Percentiles rank a stretch among this genome's conserved stretches.
Evolutionary conservation across 2,329 filamentous ascomycete genomes (phyloP).

Genomic region (Rutstroemia sydowiana): DNA sequence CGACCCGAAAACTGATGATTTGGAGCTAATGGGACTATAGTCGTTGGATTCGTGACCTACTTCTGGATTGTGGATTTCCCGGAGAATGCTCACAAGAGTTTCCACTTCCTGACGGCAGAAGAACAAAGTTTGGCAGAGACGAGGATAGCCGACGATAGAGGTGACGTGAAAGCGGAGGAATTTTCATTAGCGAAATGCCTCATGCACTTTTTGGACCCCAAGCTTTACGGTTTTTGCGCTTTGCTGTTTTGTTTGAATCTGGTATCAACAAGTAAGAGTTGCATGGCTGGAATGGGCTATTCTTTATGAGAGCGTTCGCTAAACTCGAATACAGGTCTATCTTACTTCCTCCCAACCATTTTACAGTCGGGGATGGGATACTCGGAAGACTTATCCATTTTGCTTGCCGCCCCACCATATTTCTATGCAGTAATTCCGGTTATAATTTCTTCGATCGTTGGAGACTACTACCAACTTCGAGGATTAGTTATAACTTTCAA

Average conservation of each 20-base stretch:
- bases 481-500: conserved; percentile 29
- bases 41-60: conserved; percentile 45
- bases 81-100: conserved; percentile 46
- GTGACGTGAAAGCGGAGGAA: conserved; percentile 41
- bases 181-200: conserved; percentile 55
- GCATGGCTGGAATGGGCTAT: background rate
- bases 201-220: conserved; percentile 43
- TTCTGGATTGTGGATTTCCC: conserved; percentile 59
- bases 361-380: conserved; percentile 52
- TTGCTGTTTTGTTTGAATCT: conserved; percentile 64
- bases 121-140: conserved; percentile 41
- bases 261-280: conserved; percentile 47
- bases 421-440: conserved; percentile 41
- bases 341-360: conserved; percentile 76
- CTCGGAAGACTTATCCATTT: conserved; percentile 42
- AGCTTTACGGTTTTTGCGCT: conserved; percentile 55
- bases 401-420: conserved; percentile 48
- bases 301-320: background rate
- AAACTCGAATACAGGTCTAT: conserved; percentile 42
- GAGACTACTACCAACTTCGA: conserved; percentile 46
- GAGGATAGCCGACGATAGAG: conserved; percentile 50
- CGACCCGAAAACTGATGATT: too few species aligned
- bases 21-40: conserved; percentile 20
- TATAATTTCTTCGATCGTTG: conserved; percentile 43
- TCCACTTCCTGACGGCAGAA: conserved; percentile 46